phyloP scores from a whole-genome alignment of 768 basidiomycete species.

The Saitozyma sp. region DNA sequence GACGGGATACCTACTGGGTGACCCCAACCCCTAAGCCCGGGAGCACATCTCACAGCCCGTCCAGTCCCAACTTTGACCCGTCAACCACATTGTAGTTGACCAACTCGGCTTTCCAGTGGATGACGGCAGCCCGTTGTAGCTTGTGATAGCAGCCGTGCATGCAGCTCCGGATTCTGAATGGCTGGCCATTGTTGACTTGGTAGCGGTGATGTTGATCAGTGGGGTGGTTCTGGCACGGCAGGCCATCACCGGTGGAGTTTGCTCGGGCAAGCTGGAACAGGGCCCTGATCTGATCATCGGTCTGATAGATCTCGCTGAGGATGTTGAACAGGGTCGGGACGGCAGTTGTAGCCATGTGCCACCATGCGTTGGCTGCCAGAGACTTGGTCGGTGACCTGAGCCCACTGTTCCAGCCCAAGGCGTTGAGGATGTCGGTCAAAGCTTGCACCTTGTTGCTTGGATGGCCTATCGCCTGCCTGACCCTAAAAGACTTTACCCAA shows the following conservation, averaged over 20 bases:
- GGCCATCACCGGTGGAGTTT: too few species aligned
- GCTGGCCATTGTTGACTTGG: background rate
- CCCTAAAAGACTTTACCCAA: too few species aligned
- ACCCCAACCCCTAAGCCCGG: too few species aligned
- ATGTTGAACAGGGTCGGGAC: background rate
- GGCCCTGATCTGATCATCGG: background rate
- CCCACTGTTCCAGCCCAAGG: constrained; percentile 10
- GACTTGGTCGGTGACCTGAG: constrained; percentile 7
- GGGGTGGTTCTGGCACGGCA: background rate
- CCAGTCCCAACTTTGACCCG: background rate
- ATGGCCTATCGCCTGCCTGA: too few species aligned
- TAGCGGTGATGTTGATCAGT: background rate
- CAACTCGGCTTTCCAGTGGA: constrained; percentile 3
- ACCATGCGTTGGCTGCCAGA: constrained; percentile 1
- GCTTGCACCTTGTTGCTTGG: background rate
- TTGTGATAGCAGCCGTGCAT: constrained; percentile 3
- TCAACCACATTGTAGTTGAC: background rate
- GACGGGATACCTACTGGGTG: too few species aligned
- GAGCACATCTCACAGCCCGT: background rate
- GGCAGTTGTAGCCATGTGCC: too few species aligned
- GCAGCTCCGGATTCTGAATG: constrained; percentile 4
- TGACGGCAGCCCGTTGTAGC: background rate
- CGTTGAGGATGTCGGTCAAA: constrained; percentile 9
- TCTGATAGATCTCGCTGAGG: constrained; percentile 2
- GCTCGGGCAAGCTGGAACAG: too few species aligned